Evolutionary conservation across 495 filamentous ascomycete species (phyloP), one percentile per base, ranked within the genome.

Genomic region (Penicillium tannophilum): DNA sequence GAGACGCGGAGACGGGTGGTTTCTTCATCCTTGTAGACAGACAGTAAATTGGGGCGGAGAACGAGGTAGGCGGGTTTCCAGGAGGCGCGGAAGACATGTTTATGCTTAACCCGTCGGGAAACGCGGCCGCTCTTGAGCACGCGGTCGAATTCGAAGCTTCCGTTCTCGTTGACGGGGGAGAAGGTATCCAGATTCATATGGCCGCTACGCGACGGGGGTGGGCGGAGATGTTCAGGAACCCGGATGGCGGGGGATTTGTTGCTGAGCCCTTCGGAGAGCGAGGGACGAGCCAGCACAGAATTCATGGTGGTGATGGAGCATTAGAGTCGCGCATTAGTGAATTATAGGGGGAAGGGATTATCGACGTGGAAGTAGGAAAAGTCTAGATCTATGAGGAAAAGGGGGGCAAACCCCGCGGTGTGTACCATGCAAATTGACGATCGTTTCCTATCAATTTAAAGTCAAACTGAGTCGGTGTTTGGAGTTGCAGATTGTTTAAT

Each of bases 21-120:
- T 64, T 91, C 88, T 54, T 92, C 85, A 63, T 92, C 88, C 68
- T 94, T 93, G 85, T 98, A 98, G 60, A 96, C 91, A 36, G 91
- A 97, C 23, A 98, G 83, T n/a, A 90, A 82, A 66, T 96, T 96
- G 1, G 93, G 92, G 48, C 94, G 89, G 31, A 98, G 86, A 42
- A 98, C 93, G 28, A 98, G 81, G 72, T 90, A 93, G 53, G 91
- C 87, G 12, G 86, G 81, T 74, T 96, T 96, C 94, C 94, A 98
- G 56, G 86, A 71, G 59, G 72, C 71, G 67, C 74, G 75, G 67
- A 80, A 74, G 53, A 95, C 94, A 86, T 96, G 97, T 52, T 93
- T 97, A 76, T 94, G 96, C 53, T 91, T 87, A 12, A 91, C 93
- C 35, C 93, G 86, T 72, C 95, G 96, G 62, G 85, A 81, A 41